Base-by-base conservation (phyloP, 2,329 filamentous ascomycete genomes). In the Escovopsis sp. region DNA sequence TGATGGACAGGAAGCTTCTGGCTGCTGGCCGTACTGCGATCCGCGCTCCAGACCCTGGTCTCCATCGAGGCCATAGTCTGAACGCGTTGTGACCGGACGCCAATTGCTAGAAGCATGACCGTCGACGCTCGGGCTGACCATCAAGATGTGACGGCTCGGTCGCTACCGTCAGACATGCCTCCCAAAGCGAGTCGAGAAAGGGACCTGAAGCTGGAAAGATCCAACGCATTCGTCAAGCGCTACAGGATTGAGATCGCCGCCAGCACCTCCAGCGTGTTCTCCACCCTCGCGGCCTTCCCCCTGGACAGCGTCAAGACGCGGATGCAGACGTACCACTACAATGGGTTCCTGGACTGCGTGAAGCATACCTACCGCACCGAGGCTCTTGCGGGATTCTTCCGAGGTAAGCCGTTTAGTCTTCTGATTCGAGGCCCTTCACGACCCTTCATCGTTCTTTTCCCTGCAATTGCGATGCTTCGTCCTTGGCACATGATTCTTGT, bases 221-320 rank as follows among this genome's bases (percentile, higher is more conserved):
- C 81, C 46, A 49, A 57, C 43, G 51, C 51, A 24, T 54, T 80
- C 66, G 68, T 81, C 54, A 87, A 85, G 65, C 73, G 72, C 50
- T 89, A 91, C 61, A 75, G 83, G 49, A 88, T 81, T 39, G 82
- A 89, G 63, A 77, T 91, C 50, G 77, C 84, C 46, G 84, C 85
- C 36, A 83, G 79, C 61, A 70, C 77, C 33, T 83, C 81, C 56
- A 88, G 81, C 60, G 70, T 88, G 49, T 69, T 89, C 43, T 86
- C 82, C 32, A 91, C 84, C 35, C 72, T 86, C 55, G 70, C 74
- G 49, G 81, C 84, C n/a, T 93, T 89, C 57, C 85, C 85, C 16
- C 74, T 93, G 51, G 85, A 93, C 60, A 89, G 85, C 53, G 81
- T 89, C 58, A 93, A 93, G 68, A 88, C 83, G 43, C 82, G 85